Evolutionary conservation across 768 basidiomycete species (phyloP).

Genomic region (Trametes gibbosa): DNA sequence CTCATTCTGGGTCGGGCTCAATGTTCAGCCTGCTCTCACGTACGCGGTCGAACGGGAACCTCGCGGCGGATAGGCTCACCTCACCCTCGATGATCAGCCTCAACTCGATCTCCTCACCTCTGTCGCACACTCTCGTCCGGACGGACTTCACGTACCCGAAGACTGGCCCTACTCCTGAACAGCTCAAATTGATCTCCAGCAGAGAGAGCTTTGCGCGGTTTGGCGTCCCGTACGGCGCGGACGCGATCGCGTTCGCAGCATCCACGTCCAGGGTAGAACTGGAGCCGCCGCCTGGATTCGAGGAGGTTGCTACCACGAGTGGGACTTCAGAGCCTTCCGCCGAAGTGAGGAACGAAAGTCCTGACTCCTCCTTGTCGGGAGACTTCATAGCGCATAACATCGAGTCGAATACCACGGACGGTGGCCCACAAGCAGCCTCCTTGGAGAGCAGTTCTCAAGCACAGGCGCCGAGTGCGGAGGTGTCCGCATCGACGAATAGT

Average conservation of each 20-base stretch:
- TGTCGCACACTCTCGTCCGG: slow-evolving; percentile 68
- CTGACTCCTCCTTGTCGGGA: background rate
- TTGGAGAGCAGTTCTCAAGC: background rate
- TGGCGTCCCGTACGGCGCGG: slow-evolving; percentile 73
- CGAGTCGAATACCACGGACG: background rate
- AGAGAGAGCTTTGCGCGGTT: slow-evolving; percentile 66
- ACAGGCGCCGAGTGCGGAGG: no score
- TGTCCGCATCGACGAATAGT: no score
- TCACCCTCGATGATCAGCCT: slow-evolving; percentile 72
- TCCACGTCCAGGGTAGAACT: slow-evolving; percentile 44
- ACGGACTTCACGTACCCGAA: slow-evolving; percentile 71
- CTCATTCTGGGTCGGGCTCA: slow-evolving; percentile 38
- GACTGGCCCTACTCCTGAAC: slow-evolving; percentile 58
- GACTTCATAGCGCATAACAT: no score
- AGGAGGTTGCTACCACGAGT: slow-evolving; percentile 20
- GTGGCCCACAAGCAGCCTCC: background rate
- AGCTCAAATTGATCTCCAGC: slow-evolving; percentile 66
- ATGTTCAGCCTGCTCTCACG: slow-evolving; percentile 35
- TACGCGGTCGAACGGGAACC: slow-evolving; percentile 46
- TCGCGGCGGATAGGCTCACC: slow-evolving; percentile 36
- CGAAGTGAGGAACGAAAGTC: background rate
- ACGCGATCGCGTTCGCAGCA: slow-evolving; percentile 63
- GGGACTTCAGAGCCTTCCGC: background rate
- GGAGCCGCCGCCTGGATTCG: slow-evolving; percentile 38
- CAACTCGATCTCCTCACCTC: slow-evolving; percentile 71